Evolutionary conservation across 495 filamentous ascomycete genomes (phyloP), one percentile per base, ranked within the genome.

Genomic region (Aspergillus incahuasiensis): DNA sequence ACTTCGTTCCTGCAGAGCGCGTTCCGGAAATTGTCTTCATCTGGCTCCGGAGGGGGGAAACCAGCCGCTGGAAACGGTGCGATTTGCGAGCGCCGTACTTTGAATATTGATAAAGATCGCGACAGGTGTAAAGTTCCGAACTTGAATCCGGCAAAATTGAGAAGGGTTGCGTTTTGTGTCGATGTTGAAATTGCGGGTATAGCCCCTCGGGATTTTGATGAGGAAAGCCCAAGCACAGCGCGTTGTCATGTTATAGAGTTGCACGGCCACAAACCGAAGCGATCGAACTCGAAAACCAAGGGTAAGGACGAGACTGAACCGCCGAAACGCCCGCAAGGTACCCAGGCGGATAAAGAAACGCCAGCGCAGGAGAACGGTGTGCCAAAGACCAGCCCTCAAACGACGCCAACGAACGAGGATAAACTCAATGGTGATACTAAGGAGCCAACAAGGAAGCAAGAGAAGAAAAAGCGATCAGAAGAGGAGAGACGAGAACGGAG

Each of bases 171-270:
- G 1, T 98, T 98, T 62, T 95, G 88, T 60, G 94, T 98, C 4
- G 94, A 98, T 68, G 94, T 98, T 12, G 94, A 98, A 72, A 94
- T 98, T 63, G 92, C 94, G n/a, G 83, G 83, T 0, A 66, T 81
- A 30, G 81, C 85, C 16, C 68, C 68, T 53, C 66, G 67, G 13
- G 73, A 76, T 39, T 68, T 68, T 15, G 71, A 74, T 49, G 75
- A 76, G 35, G 70, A 74, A 22, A 68, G 62, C 43, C 63, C 69
- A 30, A 68, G 56, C 42, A 63, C 60, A 54, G 63, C 65, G 48
- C 62, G 58, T 49, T 69, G 57, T 20, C 55, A 48, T 28, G 54
- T 60, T n/a, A 59, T 67, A 4, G 71, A 69, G 25, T 55, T 58
- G 15, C 65, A 67, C 54, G 70, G 57, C 25, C 73, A 65, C 74